phyloP scores from a whole-genome alignment of 495 filamentous ascomycete species.

The Neurospora sp. region DNA sequence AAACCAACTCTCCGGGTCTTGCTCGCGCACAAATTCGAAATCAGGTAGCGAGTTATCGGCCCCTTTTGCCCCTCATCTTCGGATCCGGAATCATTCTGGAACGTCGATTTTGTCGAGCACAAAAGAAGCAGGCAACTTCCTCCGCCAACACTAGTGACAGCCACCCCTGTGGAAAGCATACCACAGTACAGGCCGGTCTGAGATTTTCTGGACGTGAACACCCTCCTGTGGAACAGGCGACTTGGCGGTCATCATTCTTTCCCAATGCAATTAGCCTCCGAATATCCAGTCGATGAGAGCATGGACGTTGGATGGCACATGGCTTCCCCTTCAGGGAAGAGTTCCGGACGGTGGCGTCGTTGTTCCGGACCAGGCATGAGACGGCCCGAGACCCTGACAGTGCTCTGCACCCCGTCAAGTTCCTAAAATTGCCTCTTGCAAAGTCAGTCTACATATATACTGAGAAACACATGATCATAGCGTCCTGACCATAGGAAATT shows the following conservation, averaged over 20 bases:
- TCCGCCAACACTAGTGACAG: not conserved
- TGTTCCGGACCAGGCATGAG: not conserved
- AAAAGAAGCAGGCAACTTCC: conserved; percentile 5
- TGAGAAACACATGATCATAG: not conserved
- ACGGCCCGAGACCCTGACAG: not conserved
- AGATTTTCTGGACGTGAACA: not conserved
- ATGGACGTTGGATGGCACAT: conserved; percentile 9
- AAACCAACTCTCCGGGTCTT: not conserved
- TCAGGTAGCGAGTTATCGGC: not conserved
- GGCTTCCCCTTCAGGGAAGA: conserved; percentile 14
- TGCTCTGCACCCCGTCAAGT: not conserved
- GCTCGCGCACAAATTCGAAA: not conserved
- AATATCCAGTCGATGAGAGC: conserved; percentile 6
- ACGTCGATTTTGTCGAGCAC: conserved; percentile 1
- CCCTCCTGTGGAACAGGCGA: not conserved
- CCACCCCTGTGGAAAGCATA: not conserved
- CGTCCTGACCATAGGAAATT: too few species aligned
- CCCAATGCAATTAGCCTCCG: conserved; percentile 1
- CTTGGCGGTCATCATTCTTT: conserved; percentile 7
- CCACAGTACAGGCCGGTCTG: conserved; percentile 3
- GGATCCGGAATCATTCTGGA: conserved; percentile 6
- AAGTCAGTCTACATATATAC: not conserved
- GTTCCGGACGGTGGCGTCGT: conserved; percentile 9
- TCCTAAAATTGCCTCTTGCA: not conserved
- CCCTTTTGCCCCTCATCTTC: not conserved